Evolutionary conservation across 805 yeast species (phyloP), one percentile per base, ranked within the genome.

Genomic region (Metschnikowia peoriensis): DNA sequence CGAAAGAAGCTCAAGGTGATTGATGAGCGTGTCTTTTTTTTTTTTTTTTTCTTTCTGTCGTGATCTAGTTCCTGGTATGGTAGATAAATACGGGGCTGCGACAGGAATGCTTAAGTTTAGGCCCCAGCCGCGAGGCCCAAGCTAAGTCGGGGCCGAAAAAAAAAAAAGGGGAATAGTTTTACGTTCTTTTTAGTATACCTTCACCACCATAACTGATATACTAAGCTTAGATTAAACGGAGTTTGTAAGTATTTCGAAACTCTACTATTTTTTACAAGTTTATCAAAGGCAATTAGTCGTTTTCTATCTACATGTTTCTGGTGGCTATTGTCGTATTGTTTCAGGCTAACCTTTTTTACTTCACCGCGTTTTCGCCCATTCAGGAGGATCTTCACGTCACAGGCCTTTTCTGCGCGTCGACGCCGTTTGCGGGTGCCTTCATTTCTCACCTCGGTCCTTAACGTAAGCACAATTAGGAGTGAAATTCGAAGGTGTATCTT

Each of bases 1-100:
- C 22, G 22, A 22, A 4, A 22, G 22, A 22, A 22, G 22, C 22
- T 22, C 4, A 22, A 6, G 35, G 10, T 32, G 35, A 32, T 32
- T 2, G 35, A 32, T 32, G 35, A 32, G 35, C 12, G 35, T 32
- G 10, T 32, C 35, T 22, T 22, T 28, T 44, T 9, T 49, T 41
- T 41, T 47, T 17, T 4, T 22, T 12, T 43, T 22, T 48, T 22
- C 28, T 37, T 28, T 32, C 40, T 43, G 51, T 17, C 29, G 38
- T 29, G 51, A 35, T 47, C 41, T 16, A 42, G 46, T 46, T 38
- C 49, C 44, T 41, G 41, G 51, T 47, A 41, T 47, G 15, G 51
- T 47, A 47, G 51, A 47, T 42, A 47, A 47, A 41, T 37, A 28
- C 9, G 44, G 34, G 28, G 40, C 22, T 22, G 22, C 22, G 22